Percentiles rank a stretch among this genome's conserved stretches.
phyloP scores from a whole-genome alignment of 1,284 basidiomycete genomes.

The Microbotryum scabiosae region DNA sequence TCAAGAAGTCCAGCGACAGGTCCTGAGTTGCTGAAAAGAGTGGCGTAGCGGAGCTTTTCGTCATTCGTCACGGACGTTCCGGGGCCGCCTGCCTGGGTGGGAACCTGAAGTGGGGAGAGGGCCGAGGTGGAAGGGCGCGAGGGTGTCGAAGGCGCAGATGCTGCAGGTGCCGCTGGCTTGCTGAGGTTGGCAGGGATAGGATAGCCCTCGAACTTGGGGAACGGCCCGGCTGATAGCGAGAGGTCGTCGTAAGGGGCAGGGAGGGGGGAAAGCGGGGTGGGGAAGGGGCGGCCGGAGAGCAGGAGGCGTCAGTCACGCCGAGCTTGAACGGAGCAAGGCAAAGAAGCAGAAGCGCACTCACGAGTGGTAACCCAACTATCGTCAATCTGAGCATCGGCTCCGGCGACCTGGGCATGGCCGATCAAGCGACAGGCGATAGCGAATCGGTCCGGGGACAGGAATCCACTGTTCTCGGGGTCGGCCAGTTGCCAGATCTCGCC shows the following conservation, averaged over 20 bases:
- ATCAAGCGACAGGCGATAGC: slow-evolving; percentile 80
- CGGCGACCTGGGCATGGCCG: slow-evolving; percentile 76
- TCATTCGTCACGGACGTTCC: slow-evolving; percentile 50
- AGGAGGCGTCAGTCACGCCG: neutral
- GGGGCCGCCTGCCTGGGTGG: slow-evolving; percentile 3
- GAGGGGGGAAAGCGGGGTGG: neutral
- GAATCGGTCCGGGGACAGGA: slow-evolving; percentile 75
- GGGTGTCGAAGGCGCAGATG: slow-evolving; percentile 20
- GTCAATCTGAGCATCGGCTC: slow-evolving; percentile 54
- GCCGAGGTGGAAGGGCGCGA: slow-evolving; percentile 7
- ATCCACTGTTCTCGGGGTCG: slow-evolving; percentile 87
- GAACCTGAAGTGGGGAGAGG: neutral
- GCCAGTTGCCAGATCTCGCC: slow-evolving; percentile 91
- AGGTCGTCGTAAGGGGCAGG: neutral
- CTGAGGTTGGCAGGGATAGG: slow-evolving; percentile 41
- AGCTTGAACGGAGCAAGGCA: neutral
- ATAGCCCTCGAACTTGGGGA: slow-evolving; percentile 70
- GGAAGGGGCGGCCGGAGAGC: neutral
- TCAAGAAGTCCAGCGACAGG: slow-evolving; percentile 67
- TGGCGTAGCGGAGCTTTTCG: slow-evolving; percentile 73
- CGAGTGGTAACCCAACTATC: slow-evolving; percentile 46
- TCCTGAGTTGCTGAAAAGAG: slow-evolving; percentile 63
- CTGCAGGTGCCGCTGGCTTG: slow-evolving; percentile 42
- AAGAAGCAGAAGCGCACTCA: slow-evolving; percentile 42
- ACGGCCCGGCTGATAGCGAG: slow-evolving; percentile 59